Conservation (phyloP, 2,329 filamentous ascomycete species). For the Parascedosporium putredinis region DNA sequence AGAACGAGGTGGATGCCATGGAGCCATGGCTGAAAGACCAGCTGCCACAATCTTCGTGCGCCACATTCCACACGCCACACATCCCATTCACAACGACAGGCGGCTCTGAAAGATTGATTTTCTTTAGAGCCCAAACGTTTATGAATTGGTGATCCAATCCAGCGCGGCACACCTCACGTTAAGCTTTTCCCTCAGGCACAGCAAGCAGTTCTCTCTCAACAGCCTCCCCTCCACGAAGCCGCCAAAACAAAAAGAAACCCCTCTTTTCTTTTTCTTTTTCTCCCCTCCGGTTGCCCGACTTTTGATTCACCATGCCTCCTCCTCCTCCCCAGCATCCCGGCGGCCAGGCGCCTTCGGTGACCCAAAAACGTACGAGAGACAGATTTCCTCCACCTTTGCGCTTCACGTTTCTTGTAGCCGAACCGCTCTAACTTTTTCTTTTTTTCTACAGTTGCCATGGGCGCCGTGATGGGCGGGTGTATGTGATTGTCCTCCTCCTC, state of each 20-base stretch:
- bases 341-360: not conserved
- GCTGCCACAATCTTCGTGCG: no score
- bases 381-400: not conserved
- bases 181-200: no score
- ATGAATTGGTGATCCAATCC: no score
- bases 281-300: no score
- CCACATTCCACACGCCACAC: no score
- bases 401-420: not conserved
- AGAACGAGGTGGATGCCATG: no score
- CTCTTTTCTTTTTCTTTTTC: not conserved
- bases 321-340: not conserved
- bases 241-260: no score
- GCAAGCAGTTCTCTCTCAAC: no score
- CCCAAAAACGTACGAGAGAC: not conserved
- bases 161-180: no score
- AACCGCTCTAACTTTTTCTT: not conserved
- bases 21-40: no score
- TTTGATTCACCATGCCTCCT: not conserved
- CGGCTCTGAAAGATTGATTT: not conserved
- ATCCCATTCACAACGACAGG: not conserved
- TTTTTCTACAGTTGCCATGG: slow-evolving; percentile 78
- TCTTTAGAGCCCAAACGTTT: not conserved
- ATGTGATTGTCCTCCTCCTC: slow-evolving; percentile 31
- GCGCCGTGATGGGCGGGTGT: slow-evolving; percentile 97
- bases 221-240: not conserved